A percentile compares a stretch with the other conserved stretches of the same genome.
phyloP scores from a whole-genome alignment of 2,329 filamentous ascomycete species.

The Phialocephala subalpina region DNA sequence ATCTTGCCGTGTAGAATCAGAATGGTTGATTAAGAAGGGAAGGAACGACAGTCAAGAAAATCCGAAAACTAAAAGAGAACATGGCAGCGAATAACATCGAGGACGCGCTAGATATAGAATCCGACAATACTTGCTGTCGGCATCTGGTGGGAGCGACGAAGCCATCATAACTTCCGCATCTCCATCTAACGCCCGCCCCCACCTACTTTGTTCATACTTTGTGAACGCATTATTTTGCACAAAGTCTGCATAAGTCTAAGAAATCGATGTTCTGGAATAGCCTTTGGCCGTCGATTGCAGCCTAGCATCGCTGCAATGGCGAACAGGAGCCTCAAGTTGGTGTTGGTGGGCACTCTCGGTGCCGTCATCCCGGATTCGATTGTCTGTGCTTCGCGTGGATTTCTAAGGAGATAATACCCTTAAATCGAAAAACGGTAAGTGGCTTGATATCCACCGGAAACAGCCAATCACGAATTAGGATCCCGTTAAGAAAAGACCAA shows the following conservation, averaged over 20 bases:
- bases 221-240: slow-evolving; percentile 8
- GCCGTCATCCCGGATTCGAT: slow-evolving; percentile 14
- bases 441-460: neutral
- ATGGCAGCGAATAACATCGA: slow-evolving; percentile 4
- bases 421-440: neutral
- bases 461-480: neutral
- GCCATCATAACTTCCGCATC: slow-evolving; percentile 5
- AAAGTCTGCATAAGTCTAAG: slow-evolving; percentile 2
- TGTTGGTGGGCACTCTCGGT: neutral
- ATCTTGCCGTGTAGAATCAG: slow-evolving; percentile 11
- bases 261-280: neutral
- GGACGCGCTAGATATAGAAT: neutral
- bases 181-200: neutral
- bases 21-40: neutral
- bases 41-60: neutral
- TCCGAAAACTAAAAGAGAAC: neutral
- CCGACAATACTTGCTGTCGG: neutral
- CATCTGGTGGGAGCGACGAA: neutral
- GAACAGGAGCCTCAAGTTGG: neutral
- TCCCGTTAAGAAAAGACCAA: neutral
- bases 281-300: neutral
- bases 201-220: neutral
- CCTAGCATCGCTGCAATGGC: neutral
- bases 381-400: slow-evolving; percentile 6
- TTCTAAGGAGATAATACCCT: neutral